Percentiles rank a stretch among this genome's conserved stretches.
Conservation (phyloP, 441 rosid genomes). For the Dalechampia spathulata region DNA sequence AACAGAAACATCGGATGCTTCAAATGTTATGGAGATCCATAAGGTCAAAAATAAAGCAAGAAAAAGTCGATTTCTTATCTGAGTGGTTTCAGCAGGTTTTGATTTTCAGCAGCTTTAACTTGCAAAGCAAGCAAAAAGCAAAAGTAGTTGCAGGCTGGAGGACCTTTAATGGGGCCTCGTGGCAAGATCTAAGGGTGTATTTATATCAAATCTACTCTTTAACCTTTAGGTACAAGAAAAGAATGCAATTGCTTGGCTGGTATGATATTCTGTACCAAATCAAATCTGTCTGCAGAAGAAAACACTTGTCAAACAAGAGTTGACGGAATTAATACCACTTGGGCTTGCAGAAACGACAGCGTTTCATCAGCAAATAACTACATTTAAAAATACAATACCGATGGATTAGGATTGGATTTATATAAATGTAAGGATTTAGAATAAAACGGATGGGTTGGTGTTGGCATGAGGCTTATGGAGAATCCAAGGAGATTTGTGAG, state of each 20-base stretch:
- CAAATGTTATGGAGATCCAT: constrained; percentile 1
- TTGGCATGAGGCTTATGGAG: constrained; percentile 6
- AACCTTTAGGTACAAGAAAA: background rate
- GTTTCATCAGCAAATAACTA: no score
- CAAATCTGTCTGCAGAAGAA: background rate
- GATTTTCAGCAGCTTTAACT: constrained; percentile 8
- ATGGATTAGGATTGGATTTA: no score
- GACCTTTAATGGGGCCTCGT: background rate
- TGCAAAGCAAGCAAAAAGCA: constrained; percentile 14
- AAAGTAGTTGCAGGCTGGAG: constrained; percentile 1
- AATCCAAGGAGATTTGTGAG: constrained; percentile 34
- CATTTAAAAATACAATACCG: no score
- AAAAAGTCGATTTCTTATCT: background rate
- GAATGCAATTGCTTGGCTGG: background rate
- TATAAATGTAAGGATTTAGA: no score
- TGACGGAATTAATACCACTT: no score
- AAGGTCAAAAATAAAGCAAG: background rate
- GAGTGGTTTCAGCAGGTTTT: background rate
- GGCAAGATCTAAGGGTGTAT: no score
- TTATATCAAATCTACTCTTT: no score
- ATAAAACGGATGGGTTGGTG: no score
- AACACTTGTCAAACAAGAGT: no score
- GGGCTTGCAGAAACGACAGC: no score
- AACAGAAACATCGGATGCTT: background rate
- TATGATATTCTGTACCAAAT: background rate